These are phyloP conservation scores for Nicotiana noctiflora DNA, from an alignment of 257 asterid genomes.

Conservation along the genomic window DNA sequence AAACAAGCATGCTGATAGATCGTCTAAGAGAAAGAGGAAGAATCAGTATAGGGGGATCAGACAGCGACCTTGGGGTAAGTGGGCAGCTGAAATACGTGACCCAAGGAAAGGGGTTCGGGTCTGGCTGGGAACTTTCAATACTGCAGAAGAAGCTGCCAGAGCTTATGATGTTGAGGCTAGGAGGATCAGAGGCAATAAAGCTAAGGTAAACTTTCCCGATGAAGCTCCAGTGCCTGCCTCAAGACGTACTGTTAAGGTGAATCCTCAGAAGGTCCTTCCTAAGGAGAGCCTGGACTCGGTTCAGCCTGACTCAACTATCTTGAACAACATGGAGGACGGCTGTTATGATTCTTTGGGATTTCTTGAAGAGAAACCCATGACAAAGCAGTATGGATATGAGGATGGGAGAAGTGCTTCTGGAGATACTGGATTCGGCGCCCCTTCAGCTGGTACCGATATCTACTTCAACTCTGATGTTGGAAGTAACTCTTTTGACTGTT, in stretches of 20 bases:
- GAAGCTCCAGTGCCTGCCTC: conserved; percentile 39
- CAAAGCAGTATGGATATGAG: conserved; percentile 31
- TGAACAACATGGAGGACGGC: conserved; percentile 7
- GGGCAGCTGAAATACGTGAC: conserved; percentile 99
- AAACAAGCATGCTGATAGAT: conserved; percentile 53
- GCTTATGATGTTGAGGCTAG: conserved; percentile 93
- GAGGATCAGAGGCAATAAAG: conserved; percentile 88
- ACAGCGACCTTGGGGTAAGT: conserved; percentile 99
- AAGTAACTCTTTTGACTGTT: conserved; percentile 75
- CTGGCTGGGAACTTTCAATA: conserved; percentile 97
- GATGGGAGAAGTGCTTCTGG: conserved; percentile 27
- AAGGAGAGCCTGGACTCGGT: conserved; percentile 15
- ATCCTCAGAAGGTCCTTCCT: conserved; percentile 23
- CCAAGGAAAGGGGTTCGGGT: conserved; percentile 95
- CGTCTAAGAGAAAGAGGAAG: conserved; percentile 84
- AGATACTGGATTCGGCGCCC: conserved; percentile 19
- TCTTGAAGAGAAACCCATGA: conserved; percentile 62
- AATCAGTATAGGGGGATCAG: conserved; percentile 94
- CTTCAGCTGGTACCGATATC: conserved; percentile 29
- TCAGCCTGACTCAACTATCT: conserved; percentile 2
- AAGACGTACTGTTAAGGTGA: conserved; percentile 28
- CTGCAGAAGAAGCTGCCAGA: conserved; percentile 99
- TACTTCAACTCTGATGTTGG: conserved; percentile 77
- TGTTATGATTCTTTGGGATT: conserved; percentile 34
- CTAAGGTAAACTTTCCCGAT: conserved; percentile 88